Evolutionary conservation across 768 basidiomycete species (phyloP).

Genomic region (Calocera cornea): DNA sequence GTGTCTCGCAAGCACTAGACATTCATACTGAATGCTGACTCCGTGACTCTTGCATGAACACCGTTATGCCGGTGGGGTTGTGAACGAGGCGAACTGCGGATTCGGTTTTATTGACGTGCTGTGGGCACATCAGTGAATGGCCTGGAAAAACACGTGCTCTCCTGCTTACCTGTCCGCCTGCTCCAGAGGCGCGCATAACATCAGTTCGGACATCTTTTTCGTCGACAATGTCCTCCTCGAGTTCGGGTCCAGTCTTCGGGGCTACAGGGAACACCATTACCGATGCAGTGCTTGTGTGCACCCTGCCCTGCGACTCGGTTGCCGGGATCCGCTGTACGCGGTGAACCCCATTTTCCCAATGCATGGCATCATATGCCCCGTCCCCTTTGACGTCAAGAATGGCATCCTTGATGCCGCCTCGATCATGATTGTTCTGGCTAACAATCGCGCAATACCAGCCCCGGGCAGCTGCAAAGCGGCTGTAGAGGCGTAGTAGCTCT

Average conservation of each 20-base stretch:
- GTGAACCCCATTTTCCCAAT: slow-evolving; percentile 93
- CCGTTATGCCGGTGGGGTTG: slow-evolving; percentile 80
- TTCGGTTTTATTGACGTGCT: slow-evolving; percentile 99
- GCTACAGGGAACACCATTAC: slow-evolving; percentile 47
- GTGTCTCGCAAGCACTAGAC: neutral
- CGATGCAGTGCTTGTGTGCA: slow-evolving; percentile 85
- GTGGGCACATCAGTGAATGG: neutral
- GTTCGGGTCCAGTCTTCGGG: slow-evolving; percentile 36
- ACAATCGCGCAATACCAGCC: slow-evolving; percentile 54
- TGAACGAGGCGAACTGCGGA: slow-evolving; percentile 93
- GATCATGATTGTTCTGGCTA: slow-evolving; percentile 35
- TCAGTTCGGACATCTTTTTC: slow-evolving; percentile 74
- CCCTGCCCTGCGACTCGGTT: slow-evolving; percentile 74
- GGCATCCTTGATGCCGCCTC: slow-evolving; percentile 47
- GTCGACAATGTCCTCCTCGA: slow-evolving; percentile 59
- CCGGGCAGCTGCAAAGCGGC: slow-evolving; percentile 40
- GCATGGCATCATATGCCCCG: slow-evolving; percentile 62
- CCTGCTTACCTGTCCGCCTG: slow-evolving; percentile 72
- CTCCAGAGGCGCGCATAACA: slow-evolving; percentile 93
- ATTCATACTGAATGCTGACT: slow-evolving; percentile 75
- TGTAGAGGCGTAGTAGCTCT: slow-evolving; percentile 73
- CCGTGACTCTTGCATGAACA: slow-evolving; percentile 96
- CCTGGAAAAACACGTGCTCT: neutral
- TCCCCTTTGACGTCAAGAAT: slow-evolving; percentile 65
- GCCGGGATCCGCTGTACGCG: slow-evolving; percentile 87